Base-by-base conservation (phyloP, 148 eudicot species). In the Rhododendron mucronatum region DNA sequence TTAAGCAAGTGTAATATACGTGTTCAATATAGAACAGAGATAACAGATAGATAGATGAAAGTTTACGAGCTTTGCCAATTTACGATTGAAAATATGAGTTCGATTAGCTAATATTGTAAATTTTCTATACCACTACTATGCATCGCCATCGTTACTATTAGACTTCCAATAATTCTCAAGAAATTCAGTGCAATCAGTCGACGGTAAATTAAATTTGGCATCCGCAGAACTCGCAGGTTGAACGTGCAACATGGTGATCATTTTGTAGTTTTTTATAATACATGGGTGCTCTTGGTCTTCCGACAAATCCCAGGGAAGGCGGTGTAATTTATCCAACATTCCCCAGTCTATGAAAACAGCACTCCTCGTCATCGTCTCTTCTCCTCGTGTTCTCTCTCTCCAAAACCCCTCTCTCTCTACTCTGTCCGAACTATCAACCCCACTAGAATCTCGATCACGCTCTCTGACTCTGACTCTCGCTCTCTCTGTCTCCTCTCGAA, bases 361-460 rank as follows among this genome's bases (percentile, higher is more conserved):
- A 33, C n/a, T 37, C 79, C 79, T 18, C 79, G 10, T 75, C 47
- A 2, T 39, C 79, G 79, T 35, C 79, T 33, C 74, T 59, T 14
- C 44, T 3, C 4, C 61, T 16, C 20, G 59, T 28, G 20, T 1
- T 4, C n/a, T 45, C 61, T 16, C 77, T 84, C 67, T 4, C 15
- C 61, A 30, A 71, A 84, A 48, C 67, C 79, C 13, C 33, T 51
- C 33, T 84, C 33, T 84, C 59, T 83, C 48, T 51, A 48, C 41
- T 55, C 23, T 74, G 69, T 53, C 71, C 37, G 71, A 84, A 84
- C n/a, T 53, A 53, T 45, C 26, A 28, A 47, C 41, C 14, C 21
- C 51, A 35, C 74, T 41, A 39, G 20, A 82, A 20, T 45, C 86
- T 84, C 80, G 71, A 53, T 75, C 86, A 53, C 69, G 35, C 61